These are phyloP conservation scores for Exophiala aquamarina DNA, from an alignment of 2,329 filamentous ascomycete species.

Conservation along the genomic window DNA sequence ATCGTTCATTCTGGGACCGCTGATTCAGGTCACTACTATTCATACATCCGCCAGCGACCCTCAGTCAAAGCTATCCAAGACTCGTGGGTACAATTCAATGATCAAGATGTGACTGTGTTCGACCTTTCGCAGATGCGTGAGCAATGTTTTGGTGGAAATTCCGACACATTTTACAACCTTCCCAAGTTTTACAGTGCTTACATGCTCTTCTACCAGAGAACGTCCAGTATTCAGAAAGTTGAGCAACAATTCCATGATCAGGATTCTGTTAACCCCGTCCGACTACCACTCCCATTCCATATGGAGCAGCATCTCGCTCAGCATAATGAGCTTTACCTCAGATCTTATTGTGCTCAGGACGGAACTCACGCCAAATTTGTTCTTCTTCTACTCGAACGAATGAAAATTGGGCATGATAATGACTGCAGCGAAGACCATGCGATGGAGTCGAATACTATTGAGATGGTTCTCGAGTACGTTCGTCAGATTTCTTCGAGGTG, in stretches of 20 bases:
- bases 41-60: constrained; percentile 82
- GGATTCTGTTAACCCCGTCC: constrained; percentile 51
- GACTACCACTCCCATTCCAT: constrained; percentile 44
- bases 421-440: constrained; percentile 51
- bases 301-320: constrained; percentile 59
- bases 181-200: constrained; percentile 81
- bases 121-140: constrained; percentile 71
- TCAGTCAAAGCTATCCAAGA: constrained; percentile 44
- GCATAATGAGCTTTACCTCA: constrained; percentile 72
- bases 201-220: constrained; percentile 95
- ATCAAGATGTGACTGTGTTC: constrained; percentile 76
- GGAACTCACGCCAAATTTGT: constrained; percentile 69
- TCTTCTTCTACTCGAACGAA: constrained; percentile 58
- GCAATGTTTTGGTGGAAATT: constrained; percentile 76
- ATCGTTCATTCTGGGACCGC: constrained; percentile 91
- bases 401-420: constrained; percentile 46
- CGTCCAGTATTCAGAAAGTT: constrained; percentile 61
- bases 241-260: constrained; percentile 47
- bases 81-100: constrained; percentile 91
- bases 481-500: constrained; percentile 73
- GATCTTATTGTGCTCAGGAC: constrained; percentile 78
- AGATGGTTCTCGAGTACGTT: constrained; percentile 58
- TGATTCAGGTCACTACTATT: constrained; percentile 96
- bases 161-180: constrained; percentile 51
- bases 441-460: constrained; percentile 46